phyloP scores from a whole-genome alignment of 129 eudicot genomes.

The Lactuca sativa region DNA sequence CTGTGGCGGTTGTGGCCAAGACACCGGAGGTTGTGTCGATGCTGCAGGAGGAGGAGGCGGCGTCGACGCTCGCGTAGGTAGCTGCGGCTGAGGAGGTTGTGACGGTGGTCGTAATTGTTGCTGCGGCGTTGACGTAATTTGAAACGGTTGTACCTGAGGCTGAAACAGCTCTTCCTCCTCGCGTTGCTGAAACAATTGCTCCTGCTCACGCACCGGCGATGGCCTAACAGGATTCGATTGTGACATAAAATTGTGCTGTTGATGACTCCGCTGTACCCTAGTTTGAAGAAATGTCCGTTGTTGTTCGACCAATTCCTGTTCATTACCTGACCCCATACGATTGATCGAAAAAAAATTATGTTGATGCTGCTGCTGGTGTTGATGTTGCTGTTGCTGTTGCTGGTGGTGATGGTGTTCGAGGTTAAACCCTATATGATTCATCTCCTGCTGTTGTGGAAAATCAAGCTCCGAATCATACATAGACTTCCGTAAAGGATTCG shows the following conservation, averaged over 20 bases:
- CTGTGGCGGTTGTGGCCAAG: not conserved
- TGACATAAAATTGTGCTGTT: constrained; percentile 28
- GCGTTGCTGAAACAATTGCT: constrained; percentile 27
- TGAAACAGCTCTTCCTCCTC: constrained; percentile 39
- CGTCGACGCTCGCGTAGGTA: constrained; percentile 17
- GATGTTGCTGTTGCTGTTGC: constrained; percentile 18
- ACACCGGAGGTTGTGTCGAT: not conserved
- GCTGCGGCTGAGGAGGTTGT: constrained; percentile 16
- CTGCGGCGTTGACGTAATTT: constrained; percentile 19
- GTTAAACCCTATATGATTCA: constrained; percentile 29
- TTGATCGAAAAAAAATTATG: constrained; percentile 35
- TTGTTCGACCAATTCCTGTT: constrained; percentile 24
- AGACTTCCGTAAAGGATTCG: constrained; percentile 66
- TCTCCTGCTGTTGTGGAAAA: constrained; percentile 39
- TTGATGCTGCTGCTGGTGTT: constrained; percentile 28
- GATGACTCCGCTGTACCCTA: constrained; percentile 28
- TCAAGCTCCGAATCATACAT: constrained; percentile 62
- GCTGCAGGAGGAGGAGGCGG: constrained; percentile 11
- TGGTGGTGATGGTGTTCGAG: constrained; percentile 28
- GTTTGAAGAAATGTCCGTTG: constrained; percentile 23
- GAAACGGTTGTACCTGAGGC: constrained; percentile 32
- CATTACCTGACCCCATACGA: constrained; percentile 23
- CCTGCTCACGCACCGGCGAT: constrained; percentile 17
- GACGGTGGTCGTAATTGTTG: constrained; percentile 14
- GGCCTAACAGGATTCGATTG: constrained; percentile 23